A percentile compares a stretch with the other conserved stretches of the same genome.
phyloP scores from a whole-genome alignment of 257 asterid species.

The Voacanga thouarsii region DNA sequence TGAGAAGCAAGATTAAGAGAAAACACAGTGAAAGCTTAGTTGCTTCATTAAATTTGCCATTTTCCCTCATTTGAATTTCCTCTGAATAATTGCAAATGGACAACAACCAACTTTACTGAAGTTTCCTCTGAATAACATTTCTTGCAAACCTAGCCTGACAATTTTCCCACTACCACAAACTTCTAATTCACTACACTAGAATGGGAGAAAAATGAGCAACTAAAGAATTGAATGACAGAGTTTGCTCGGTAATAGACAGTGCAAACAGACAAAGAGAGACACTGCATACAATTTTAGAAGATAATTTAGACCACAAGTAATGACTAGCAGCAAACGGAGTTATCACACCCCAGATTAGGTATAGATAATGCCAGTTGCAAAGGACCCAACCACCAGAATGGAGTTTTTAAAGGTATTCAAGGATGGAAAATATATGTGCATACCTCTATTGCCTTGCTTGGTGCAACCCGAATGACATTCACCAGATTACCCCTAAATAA shows the following conservation, averaged over 20 bases:
- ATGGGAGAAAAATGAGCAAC: neutral
- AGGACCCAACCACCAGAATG: neutral
- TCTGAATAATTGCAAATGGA: neutral
- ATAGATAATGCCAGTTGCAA: neutral
- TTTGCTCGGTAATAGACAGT: neutral
- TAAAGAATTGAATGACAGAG: neutral
- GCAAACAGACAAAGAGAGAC: no score
- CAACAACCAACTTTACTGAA: neutral
- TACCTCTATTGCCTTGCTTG: slow-evolving; percentile 60
- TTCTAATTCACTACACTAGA: neutral
- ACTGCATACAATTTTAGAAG: no score
- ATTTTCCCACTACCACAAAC: neutral
- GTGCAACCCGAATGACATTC: slow-evolving; percentile 53
- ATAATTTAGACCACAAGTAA: neutral
- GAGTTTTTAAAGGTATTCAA: neutral
- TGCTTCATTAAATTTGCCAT: no score
- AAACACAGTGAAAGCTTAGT: no score
- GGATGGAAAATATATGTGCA: neutral
- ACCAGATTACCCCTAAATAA: slow-evolving; percentile 52
- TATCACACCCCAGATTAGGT: neutral
- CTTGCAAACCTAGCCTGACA: neutral
- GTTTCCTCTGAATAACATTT: neutral
- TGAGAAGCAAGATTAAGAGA: no score
- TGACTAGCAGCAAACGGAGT: neutral
- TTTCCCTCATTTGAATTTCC: no score